Conservation (phyloP, 257 asterid genomes). For the Nicotiana tomentosiformis region DNA sequence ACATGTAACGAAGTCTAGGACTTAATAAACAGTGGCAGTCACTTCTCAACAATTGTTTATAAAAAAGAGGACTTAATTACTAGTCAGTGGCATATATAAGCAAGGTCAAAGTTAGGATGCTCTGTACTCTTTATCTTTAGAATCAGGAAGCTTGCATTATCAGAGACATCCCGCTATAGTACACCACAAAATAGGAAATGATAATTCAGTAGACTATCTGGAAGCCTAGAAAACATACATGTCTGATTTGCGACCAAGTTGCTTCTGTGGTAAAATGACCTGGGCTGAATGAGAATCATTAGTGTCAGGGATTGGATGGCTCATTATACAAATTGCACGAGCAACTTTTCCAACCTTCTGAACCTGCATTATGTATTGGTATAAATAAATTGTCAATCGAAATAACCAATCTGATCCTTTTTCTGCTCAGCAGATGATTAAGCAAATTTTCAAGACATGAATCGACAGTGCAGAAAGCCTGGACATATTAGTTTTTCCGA, state of each 20-base stretch:
- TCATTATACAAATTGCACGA: constrained; percentile 90
- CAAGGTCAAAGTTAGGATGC: neutral
- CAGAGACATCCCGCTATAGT: neutral
- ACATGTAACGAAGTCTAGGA: neutral
- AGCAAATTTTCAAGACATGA: neutral
- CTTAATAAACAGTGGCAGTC: neutral
- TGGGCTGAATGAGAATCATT: constrained; percentile 93
- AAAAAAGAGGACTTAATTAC: neutral
- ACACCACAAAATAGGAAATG: neutral
- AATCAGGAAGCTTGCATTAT: neutral
- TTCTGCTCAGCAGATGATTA: neutral
- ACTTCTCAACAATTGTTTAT: neutral
- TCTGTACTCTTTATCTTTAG: neutral
- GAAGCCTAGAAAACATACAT: constrained; percentile 48
- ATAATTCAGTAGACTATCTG: neutral
- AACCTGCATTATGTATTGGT: constrained; percentile 43
- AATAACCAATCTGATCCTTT: constrained; percentile 13
- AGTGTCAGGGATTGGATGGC: constrained; percentile 96
- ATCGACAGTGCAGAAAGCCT: neutral
- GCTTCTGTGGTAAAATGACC: constrained; percentile 97
- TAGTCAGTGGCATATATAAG: neutral
- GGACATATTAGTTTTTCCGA: neutral
- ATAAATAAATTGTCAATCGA: constrained; percentile 7
- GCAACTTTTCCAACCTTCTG: constrained; percentile 84
- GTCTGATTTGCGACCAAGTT: constrained; percentile 95